These are phyloP conservation scores for Benincasa hispida DNA, from an alignment of 306 rosid genomes.

Conservation along the genomic window DNA sequence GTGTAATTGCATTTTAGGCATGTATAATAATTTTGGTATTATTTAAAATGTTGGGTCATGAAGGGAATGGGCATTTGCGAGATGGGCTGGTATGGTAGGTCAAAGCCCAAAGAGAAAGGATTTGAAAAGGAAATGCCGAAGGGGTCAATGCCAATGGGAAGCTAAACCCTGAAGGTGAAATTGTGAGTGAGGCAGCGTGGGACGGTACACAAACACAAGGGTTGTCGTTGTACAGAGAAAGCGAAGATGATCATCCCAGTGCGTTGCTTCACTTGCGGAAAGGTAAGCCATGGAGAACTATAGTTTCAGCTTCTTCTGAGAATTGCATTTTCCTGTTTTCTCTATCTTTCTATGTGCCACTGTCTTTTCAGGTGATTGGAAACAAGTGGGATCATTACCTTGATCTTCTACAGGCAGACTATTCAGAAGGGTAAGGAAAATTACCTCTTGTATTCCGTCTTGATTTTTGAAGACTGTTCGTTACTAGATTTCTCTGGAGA, in stretches of 20 bases:
- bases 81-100: background rate
- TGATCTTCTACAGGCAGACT: constrained; percentile 84
- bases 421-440: constrained; percentile 60
- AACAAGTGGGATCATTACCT: constrained; percentile 92
- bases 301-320: background rate
- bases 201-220: too few relatives aligned
- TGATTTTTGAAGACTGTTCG: background rate
- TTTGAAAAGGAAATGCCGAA: background rate
- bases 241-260: constrained; percentile 69
- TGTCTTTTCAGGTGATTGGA: constrained; percentile 56
- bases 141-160: too few relatives aligned
- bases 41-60: background rate
- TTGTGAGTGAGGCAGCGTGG: background rate
- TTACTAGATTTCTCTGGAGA: background rate
- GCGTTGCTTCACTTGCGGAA: constrained; percentile 86
- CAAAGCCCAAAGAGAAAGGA: background rate
- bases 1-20: too few relatives aligned
- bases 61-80: background rate
- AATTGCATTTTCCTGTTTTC: background rate
- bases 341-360: background rate
- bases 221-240: too few relatives aligned
- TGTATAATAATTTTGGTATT: too few relatives aligned
- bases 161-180: background rate
- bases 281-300: constrained; percentile 18
- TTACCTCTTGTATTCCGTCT: background rate